These are phyloP conservation scores for Phytophthora sansomeana DNA, from an alignment of 352 stramenopile genomes.

Conservation along the genomic window DNA sequence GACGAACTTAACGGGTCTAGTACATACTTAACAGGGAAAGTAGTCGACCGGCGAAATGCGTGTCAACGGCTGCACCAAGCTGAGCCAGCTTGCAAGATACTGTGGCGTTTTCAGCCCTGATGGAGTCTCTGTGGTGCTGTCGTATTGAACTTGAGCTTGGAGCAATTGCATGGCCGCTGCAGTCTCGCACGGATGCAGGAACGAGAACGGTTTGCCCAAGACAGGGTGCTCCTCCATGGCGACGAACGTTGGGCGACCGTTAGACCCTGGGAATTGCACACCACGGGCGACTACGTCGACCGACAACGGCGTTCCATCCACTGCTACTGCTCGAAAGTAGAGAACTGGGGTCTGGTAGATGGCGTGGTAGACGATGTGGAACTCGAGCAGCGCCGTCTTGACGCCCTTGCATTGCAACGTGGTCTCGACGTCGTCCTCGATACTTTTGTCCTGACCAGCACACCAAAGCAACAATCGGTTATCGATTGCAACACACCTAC, in stretches of 20 bases:
- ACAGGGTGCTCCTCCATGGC: conserved; percentile 78
- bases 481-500: too few relatives aligned
- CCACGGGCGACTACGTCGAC: conserved; percentile 24
- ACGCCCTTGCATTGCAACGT: background rate
- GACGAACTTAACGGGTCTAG: too few relatives aligned
- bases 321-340: conserved; percentile 58
- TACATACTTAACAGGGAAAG: conserved; percentile 7
- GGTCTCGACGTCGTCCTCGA: conserved; percentile 6
- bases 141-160: conserved; percentile 30
- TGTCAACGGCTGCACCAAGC: conserved; percentile 75
- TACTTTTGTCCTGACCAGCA: conserved; percentile 7
- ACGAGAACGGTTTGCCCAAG: conserved; percentile 69
- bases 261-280: conserved; percentile 50
- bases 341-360: conserved; percentile 81
- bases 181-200: conserved; percentile 86
- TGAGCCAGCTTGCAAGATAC: conserved; percentile 80
- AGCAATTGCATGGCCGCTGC: conserved; percentile 71
- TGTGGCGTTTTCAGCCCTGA: conserved; percentile 11
- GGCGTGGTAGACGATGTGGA: conserved; percentile 85
- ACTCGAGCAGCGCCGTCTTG: conserved; percentile 64
- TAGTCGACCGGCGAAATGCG: conserved; percentile 57
- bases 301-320: conserved; percentile 53
- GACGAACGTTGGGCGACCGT: conserved; percentile 43
- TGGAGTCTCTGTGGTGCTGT: background rate
- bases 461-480: background rate